Conservation (phyloP, 495 filamentous ascomycete genomes). For the Lasiosphaeriaceae sp. region DNA sequence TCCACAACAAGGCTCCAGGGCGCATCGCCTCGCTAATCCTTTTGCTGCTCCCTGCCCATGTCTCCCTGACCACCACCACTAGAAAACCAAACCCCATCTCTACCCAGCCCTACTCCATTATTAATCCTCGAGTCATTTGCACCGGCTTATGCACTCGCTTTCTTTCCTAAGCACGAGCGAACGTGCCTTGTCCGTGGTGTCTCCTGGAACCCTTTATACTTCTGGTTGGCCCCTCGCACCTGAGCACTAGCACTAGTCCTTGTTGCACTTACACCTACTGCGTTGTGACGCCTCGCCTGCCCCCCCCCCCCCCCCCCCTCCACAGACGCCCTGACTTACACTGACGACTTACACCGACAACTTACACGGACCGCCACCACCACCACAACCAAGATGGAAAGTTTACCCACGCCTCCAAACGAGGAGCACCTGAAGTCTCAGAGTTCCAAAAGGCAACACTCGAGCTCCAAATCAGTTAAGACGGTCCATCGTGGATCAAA, state of each 20-base stretch:
- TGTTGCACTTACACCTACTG: conserved; percentile 9
- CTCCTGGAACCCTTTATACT: conserved; percentile 4
- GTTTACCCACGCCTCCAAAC: conserved; percentile 43
- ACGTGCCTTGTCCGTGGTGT: conserved; percentile 2
- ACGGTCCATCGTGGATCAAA: conserved; percentile 25
- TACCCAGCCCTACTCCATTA: conserved; percentile 19
- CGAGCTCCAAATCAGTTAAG: conserved; percentile 28
- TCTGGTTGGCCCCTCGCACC: conserved; percentile 5
- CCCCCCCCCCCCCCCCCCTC: conserved; percentile 2
- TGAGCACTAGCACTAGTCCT: neutral
- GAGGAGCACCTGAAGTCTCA: conserved; percentile 38
- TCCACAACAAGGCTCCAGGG: neutral
- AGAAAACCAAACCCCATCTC: neutral
- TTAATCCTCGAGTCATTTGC: conserved; percentile 24
- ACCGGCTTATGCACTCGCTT: conserved; percentile 15
- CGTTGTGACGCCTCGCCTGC: neutral
- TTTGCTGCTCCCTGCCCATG: neutral
- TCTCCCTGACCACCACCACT: conserved; percentile 2
- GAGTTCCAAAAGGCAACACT: conserved; percentile 19
- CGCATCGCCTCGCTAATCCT: conserved; percentile 2
- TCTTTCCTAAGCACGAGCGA: neutral
- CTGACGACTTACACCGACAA: neutral
- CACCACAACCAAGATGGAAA: conserved; percentile 35
- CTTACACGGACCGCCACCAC: neutral
- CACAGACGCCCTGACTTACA: neutral